Base-by-base conservation (phyloP, 371 early-diverging fungal species). In the Thermomucor indicae-seudaticae region DNA sequence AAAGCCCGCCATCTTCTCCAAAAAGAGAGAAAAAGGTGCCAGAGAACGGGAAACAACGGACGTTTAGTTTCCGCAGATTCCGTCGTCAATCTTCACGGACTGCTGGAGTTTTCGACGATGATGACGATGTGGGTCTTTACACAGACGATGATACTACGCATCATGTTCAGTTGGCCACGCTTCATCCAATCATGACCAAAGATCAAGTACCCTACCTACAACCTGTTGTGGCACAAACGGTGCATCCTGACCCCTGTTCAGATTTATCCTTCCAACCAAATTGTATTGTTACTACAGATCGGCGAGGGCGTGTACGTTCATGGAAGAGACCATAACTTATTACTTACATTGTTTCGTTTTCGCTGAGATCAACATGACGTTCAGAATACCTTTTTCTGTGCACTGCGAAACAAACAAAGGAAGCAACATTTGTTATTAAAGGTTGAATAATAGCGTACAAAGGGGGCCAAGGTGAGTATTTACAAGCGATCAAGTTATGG, bases 231-330 rank as follows among this genome's bases (percentile, higher is more conserved):
- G 79, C 83, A 0, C 83, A 79, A 56, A 65, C 67, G 0, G 73
- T 92, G 1, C 93, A 92, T 68, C 65, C 70, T 6, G 84, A 89
- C 42, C 91, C 94, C 0, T 57, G 92, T 32, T 72, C 79, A 30
- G 70, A 80, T 14, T 53, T 93, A 16, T 67, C 80, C 12, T 90
- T 92, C 58, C 75, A 80, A 17, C 89, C 86, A 47, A 85, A 89
- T 52, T 68, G 80, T 3, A 65, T 96, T 16, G 78, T 92, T 23
- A 93, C 94, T 0, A 83, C 91, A 1, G 92, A 93, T 61, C 82
- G 89, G 35, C 70, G 80, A 30, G 97, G 97, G 12, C 66, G 76
- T 42, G 69, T 93, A 49, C 89, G 85, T 55, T 70, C 88, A 31
- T 96, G 94, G 95, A 64, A 67, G 57, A 55, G 73, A 57, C 71